Percentiles rank a stretch among this genome's conserved stretches.
These are phyloP conservation scores for Aspergillus saccharolyticus DNA, from an alignment of 495 filamentous ascomycete genomes.

Conservation along the genomic window DNA sequence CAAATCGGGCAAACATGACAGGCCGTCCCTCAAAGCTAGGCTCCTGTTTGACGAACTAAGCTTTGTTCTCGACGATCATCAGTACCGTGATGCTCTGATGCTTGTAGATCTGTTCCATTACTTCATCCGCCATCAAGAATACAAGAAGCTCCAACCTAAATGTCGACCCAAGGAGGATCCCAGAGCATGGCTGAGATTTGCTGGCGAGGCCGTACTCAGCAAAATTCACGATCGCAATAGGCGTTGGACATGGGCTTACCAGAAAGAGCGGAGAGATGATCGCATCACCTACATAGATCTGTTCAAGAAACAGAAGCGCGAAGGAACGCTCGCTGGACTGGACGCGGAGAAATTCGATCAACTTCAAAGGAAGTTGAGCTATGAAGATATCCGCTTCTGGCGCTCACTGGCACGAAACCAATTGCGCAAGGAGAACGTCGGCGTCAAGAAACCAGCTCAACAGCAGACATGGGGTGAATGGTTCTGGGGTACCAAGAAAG, in stretches of 20 bases:
- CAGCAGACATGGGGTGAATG: slow-evolving; percentile 81
- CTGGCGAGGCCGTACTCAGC: slow-evolving; percentile 76
- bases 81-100: slow-evolving; percentile 96
- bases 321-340: slow-evolving; percentile 61
- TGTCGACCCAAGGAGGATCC: slow-evolving; percentile 83
- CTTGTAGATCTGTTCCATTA: slow-evolving; percentile 97
- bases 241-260: slow-evolving; percentile 90
- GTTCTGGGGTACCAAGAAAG: slow-evolving; percentile 76
- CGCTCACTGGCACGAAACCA: slow-evolving; percentile 90
- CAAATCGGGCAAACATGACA: slow-evolving; percentile 75
- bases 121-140: slow-evolving; percentile 95
- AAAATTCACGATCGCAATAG: slow-evolving; percentile 92
- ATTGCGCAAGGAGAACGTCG: slow-evolving; percentile 87
- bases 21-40: slow-evolving; percentile 84
- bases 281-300: slow-evolving; percentile 82
- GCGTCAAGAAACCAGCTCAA: slow-evolving; percentile 59
- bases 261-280: slow-evolving; percentile 86
- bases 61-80: slow-evolving; percentile 89
- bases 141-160: slow-evolving; percentile 89
- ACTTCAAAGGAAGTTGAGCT: slow-evolving; percentile 82
- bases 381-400: slow-evolving; percentile 97
- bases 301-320: slow-evolving; percentile 88
- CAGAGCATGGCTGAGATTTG: slow-evolving; percentile 85
- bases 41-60: slow-evolving; percentile 94
- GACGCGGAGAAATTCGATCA: slow-evolving; percentile 68